Evolutionary conservation across 179 eudicot genomes (phyloP).

Genomic region (Gypsophila paniculata): DNA sequence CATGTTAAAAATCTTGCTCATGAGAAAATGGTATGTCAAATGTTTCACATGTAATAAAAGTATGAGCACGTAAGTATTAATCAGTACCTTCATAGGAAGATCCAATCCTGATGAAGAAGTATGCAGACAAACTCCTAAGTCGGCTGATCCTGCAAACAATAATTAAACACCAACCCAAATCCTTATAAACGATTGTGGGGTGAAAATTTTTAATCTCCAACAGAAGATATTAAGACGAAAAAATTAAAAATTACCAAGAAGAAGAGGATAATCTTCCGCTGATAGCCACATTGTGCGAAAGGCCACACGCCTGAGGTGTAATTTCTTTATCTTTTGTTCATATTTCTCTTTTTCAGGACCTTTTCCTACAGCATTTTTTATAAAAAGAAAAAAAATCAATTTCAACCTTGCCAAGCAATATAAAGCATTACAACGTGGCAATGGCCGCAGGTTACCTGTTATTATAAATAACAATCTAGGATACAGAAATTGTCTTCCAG

Average conservation of each 20-base stretch:
- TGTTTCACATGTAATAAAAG: background rate
- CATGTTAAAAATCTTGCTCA: slow-evolving; percentile 3
- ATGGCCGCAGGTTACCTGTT: slow-evolving; percentile 52
- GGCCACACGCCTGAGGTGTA: slow-evolving; percentile 84
- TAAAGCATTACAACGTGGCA: background rate
- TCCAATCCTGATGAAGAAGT: slow-evolving; percentile 98
- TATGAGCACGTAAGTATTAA: background rate
- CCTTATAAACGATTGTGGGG: background rate
- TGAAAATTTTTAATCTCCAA: background rate
- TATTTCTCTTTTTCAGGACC: slow-evolving; percentile 94
- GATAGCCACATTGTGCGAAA: slow-evolving; percentile 98
- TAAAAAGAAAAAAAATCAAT: slow-evolving; percentile 1
- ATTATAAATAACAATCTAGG: slow-evolving; percentile 86
- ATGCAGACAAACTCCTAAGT: slow-evolving; percentile 92
- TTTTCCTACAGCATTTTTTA: slow-evolving; percentile 49
- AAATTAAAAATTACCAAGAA: slow-evolving; percentile 56
- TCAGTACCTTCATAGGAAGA: slow-evolving; percentile 90
- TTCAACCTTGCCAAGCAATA: background rate
- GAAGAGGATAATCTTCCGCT: slow-evolving; percentile 87
- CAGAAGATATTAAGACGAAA: background rate
- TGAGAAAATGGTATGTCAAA: background rate
- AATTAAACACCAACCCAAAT: background rate
- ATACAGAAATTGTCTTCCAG: slow-evolving; percentile 53
- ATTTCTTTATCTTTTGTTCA: slow-evolving; percentile 69
- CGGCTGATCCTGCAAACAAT: slow-evolving; percentile 72